phyloP scores from a whole-genome alignment of 129 eudicot species.

The carrot (Daucus carota) region DNA sequence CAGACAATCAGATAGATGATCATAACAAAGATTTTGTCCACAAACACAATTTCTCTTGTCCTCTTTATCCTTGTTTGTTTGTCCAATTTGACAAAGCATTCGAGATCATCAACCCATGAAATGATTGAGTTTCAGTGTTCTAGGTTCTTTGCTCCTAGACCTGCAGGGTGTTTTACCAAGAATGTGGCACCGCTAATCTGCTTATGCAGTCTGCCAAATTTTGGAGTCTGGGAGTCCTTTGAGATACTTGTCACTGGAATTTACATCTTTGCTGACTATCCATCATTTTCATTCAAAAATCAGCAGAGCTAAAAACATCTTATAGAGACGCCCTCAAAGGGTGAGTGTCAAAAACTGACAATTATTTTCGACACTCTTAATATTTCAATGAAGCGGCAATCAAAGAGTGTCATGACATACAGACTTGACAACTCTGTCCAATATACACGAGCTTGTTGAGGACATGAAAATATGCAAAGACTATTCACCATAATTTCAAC shows the following conservation, averaged over 20 bases:
- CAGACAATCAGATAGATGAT: background rate
- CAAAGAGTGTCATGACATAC: too few relatives aligned
- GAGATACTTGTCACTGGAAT: constrained; percentile 20
- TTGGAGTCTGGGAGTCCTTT: constrained; percentile 23
- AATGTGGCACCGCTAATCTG: constrained; percentile 72
- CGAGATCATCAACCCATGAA: constrained; percentile 68
- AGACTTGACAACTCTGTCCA: too few relatives aligned
- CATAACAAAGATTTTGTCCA: background rate
- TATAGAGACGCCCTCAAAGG: too few relatives aligned
- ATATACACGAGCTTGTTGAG: background rate
- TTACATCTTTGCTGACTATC: constrained; percentile 19
- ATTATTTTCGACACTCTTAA: too few relatives aligned
- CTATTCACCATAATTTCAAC: background rate
- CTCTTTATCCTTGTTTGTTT: constrained; percentile 79
- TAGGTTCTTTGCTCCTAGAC: constrained; percentile 70
- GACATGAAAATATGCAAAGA: background rate
- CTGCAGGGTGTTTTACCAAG: constrained; percentile 57
- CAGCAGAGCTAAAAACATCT: too few relatives aligned
- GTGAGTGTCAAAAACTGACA: too few relatives aligned
- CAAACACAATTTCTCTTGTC: constrained; percentile 32
- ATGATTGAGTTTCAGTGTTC: constrained; percentile 45
- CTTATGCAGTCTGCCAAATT: constrained; percentile 55
- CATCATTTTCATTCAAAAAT: constrained; percentile 1
- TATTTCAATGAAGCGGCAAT: too few relatives aligned
- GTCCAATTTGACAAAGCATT: constrained; percentile 79